Conservation (phyloP, 2,329 filamentous ascomycete genomes). For the Arthrobotrys conoides region DNA sequence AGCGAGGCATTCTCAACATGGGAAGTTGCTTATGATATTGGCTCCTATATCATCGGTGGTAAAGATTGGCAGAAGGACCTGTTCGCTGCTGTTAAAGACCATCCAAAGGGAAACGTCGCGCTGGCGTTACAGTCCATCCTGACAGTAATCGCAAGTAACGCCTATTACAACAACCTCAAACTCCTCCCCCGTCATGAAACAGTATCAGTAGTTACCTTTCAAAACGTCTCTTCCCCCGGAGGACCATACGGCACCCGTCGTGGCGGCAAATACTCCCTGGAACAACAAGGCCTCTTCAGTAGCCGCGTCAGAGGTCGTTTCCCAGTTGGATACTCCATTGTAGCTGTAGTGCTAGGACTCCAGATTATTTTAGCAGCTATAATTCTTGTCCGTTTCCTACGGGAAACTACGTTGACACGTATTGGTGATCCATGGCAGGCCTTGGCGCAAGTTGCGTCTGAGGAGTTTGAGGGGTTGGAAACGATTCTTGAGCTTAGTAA, state of each 20-base stretch:
- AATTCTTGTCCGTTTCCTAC: constrained; percentile 30
- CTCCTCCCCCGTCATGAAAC: neutral
- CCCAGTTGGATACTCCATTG: constrained; percentile 21
- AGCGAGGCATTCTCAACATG: neutral
- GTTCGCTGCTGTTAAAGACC: constrained; percentile 20
- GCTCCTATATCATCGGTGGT: neutral
- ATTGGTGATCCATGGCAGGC: constrained; percentile 54
- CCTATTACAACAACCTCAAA: constrained; percentile 17
- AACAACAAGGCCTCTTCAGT: constrained; percentile 19
- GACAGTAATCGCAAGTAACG: constrained; percentile 18
- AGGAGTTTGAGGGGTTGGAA: constrained; percentile 26
- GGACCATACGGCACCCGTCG: constrained; percentile 45
- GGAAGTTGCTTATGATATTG: neutral
- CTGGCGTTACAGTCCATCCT: constrained; percentile 32
- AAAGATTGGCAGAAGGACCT: constrained; percentile 30
- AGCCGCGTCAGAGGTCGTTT: constrained; percentile 19
- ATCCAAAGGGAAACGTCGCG: constrained; percentile 18
- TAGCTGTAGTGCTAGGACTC: constrained; percentile 21
- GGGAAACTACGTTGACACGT: constrained; percentile 26
- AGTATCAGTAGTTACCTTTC: constrained; percentile 1
- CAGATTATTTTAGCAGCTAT: constrained; percentile 26
- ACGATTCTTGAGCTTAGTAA: constrained; percentile 14
- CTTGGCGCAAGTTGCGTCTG: constrained; percentile 22
- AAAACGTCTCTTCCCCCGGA: constrained; percentile 35
- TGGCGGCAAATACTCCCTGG: neutral